Conservation (phyloP, 768 basidiomycete genomes). For the Trametes maxima region DNA sequence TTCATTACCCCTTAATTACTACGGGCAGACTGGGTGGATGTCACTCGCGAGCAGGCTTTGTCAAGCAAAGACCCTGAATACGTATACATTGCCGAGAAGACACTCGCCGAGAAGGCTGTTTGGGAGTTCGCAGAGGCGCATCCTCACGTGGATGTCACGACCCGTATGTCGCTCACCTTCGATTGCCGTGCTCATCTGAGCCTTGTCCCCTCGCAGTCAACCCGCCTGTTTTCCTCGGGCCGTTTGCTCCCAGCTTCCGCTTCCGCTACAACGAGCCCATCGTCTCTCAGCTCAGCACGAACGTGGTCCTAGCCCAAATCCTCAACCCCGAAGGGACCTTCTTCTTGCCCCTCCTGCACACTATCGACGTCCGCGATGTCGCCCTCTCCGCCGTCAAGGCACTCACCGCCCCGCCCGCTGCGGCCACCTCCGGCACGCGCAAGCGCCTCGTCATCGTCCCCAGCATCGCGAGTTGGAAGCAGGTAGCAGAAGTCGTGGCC, state of each 20-base stretch:
- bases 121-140: slow-evolving; percentile 31
- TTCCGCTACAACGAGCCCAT: slow-evolving; percentile 2
- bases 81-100: slow-evolving; percentile 23
- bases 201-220: slow-evolving; percentile 7
- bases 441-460: slow-evolving; percentile 17
- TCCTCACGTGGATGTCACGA: slow-evolving; percentile 28
- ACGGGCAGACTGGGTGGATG: slow-evolving; percentile 26
- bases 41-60: slow-evolving; percentile 27
- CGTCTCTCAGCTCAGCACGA: slow-evolving; percentile 8
- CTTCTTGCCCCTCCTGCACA: background rate
- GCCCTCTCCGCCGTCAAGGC: slow-evolving; percentile 34
- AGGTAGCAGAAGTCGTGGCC: slow-evolving; percentile 6
- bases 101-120: slow-evolving; percentile 38
- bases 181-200: too few species aligned
- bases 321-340: background rate
- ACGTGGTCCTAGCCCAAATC: slow-evolving; percentile 3
- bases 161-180: slow-evolving; percentile 14
- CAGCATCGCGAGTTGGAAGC: slow-evolving; percentile 3
- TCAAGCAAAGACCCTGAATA: slow-evolving; percentile 11
- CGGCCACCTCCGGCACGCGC: slow-evolving; percentile 1
- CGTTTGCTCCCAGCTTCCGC: slow-evolving; percentile 19
- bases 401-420: slow-evolving; percentile 11
- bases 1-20: background rate
- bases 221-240: slow-evolving; percentile 18
- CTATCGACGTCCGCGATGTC: slow-evolving; percentile 40